Evolutionary conservation across 169 alveolate species (phyloP), one percentile per base, ranked within the genome.

Genomic region (Plasmodium berghei): DNA sequence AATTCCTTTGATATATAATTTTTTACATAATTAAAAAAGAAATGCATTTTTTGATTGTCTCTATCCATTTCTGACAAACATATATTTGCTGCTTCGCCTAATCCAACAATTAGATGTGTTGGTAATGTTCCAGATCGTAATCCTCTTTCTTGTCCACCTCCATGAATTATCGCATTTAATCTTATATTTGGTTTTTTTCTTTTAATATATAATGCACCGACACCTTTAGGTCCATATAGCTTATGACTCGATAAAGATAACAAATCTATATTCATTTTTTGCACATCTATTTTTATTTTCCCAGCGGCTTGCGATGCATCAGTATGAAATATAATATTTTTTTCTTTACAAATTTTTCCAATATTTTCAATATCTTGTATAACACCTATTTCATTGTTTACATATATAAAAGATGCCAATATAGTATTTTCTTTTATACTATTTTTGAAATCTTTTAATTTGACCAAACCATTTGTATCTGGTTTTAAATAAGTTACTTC

Each of bases 61-160:
- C 97, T 92, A 45, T 96, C 95, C 99, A 99, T 96, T 88, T 98
- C 99, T 74, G 77, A 62, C 58, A 70, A 49, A 3, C 99, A 98
- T 45, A 98, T 73, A 54, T 90, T 94, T 40, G 98, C 96, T n/a
- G 99, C 99, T 70, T 95, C 98, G 6, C 99, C 99, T 69, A 98
- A 93, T 0, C 99, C 99, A 40, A 98, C 99, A 75, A 95, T 95
- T 49, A 96, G 73, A 26, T 98, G 97, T 9, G 98, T 95, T 5
- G 98, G 96, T 66, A 97, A 74, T 6, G 99, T 97, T 16, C 99
- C 99, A 45, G 99, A 97, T 83, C 99, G 92, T 87, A 98, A 77
- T 46, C 99, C 99, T 52, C 99, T 93, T 93, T 99, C 99, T 94
- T 99, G 98, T 8, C 99, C 99, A 22, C 99, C 99, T 24, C 99